Conservation (phyloP, 495 filamentous ascomycete genomes). For the Talaromyces stipitatus region DNA sequence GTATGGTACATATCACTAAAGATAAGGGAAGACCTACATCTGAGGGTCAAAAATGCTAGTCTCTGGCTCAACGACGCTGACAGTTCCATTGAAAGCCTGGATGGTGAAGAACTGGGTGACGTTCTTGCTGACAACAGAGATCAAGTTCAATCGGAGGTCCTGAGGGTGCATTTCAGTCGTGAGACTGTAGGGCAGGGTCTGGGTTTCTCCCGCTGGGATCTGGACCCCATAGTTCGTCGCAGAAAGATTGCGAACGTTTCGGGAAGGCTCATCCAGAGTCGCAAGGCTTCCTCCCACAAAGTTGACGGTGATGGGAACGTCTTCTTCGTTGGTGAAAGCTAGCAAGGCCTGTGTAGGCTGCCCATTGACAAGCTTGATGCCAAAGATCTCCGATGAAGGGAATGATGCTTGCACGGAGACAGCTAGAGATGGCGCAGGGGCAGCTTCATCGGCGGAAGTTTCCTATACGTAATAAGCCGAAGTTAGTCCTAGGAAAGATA, state of each 20-base stretch:
- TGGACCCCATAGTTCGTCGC: constrained; percentile 62
- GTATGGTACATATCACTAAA: neutral
- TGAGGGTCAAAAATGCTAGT: constrained; percentile 93
- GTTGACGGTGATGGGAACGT: constrained; percentile 62
- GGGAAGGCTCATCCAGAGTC: constrained; percentile 45
- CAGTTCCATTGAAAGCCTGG: constrained; percentile 77
- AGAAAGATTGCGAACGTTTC: constrained; percentile 78
- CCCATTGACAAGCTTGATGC: constrained; percentile 92
- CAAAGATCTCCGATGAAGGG: constrained; percentile 84
- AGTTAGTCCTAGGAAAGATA: neutral
- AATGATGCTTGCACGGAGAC: constrained; percentile 72
- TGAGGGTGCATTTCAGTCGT: constrained; percentile 88
- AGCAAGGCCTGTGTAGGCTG: constrained; percentile 77
- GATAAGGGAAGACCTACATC: constrained; percentile 54
- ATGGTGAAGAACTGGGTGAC: constrained; percentile 66
- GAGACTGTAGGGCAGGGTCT: constrained; percentile 74
- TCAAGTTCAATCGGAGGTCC: constrained; percentile 74
- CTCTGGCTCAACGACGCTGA: constrained; percentile 85
- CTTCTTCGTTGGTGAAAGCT: constrained; percentile 77
- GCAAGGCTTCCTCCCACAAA: constrained; percentile 74
- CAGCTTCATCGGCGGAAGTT: constrained; percentile 39
- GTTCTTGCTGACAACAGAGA: constrained; percentile 59
- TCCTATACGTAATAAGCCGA: constrained; percentile 17
- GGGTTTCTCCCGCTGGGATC: constrained; percentile 70
- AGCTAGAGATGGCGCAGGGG: constrained; percentile 52